These are phyloP conservation scores for Apiospora marii DNA, from an alignment of 2,329 filamentous ascomycete species.

Conservation along the genomic window DNA sequence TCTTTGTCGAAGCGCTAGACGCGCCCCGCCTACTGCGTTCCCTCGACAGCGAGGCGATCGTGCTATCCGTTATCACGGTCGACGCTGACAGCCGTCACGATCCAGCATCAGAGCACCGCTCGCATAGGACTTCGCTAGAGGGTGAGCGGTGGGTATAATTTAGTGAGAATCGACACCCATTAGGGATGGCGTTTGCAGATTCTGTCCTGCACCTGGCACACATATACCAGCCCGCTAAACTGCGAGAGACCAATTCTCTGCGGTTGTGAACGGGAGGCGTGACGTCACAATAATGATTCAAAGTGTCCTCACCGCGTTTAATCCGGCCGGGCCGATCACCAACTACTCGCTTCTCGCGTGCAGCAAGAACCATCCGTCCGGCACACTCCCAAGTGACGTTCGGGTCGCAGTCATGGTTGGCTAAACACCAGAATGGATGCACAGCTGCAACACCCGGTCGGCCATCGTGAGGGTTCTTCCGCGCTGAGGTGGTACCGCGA, in stretches of 20 bases:
- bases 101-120: too few relatives aligned
- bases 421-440: conserved; percentile 94
- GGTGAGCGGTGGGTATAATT: not conserved
- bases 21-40: too few relatives aligned
- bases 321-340: conserved; percentile 66
- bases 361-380: conserved; percentile 76
- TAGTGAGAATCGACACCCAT: not conserved
- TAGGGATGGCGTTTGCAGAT: conserved; percentile 41
- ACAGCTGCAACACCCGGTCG: conserved; percentile 92
- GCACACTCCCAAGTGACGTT: conserved; percentile 96
- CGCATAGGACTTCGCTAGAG: too few relatives aligned
- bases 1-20: too few relatives aligned
- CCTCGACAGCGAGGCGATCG: too few relatives aligned
- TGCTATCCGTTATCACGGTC: too few relatives aligned
- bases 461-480: conserved; percentile 78
- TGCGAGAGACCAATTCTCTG: conserved; percentile 87
- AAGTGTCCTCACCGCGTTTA: conserved; percentile 80
- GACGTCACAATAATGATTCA: conserved; percentile 96
- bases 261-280: conserved; percentile 78
- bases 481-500: conserved; percentile 87
- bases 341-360: conserved; percentile 64
- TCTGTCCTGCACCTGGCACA: conserved; percentile 85
- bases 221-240: conserved; percentile 87
- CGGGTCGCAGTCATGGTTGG: conserved; percentile 95
- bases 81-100: too few relatives aligned